Evolutionary conservation across 108 stramenopile species (phyloP), one percentile per base, ranked within the genome.

Genomic region (Stephanodiscus triporus): DNA sequence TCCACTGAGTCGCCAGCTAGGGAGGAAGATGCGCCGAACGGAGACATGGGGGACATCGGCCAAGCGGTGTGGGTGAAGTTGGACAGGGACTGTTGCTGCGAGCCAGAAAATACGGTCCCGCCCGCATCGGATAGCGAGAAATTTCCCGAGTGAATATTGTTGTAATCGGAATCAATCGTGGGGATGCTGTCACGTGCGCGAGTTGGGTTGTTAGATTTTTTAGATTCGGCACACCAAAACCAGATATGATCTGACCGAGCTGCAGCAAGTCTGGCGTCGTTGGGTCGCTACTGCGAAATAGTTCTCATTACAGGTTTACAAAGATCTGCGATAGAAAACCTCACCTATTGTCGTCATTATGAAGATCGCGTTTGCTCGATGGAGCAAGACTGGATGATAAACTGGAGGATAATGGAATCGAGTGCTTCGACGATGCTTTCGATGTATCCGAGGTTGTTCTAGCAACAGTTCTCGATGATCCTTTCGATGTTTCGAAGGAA

Each of bases 91-190:
- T 70, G 68, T 22, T 58, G 51, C 42, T 55, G 66, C n/a, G 65
- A 54, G 9, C 81, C 81, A 9, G 43, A 45, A 14, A 45, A 45
- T 0, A 79, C 51, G 10, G 82, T 83, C 8, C 82, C 82, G 10
- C 79, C 82, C 7, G 82, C 82, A 51, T 76, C 82, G 36, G 82
- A 83, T 23, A 80, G 48, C 62, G 78, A 76, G 53, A 65, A 80
- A 63, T 76, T 66, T 40, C 73, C 55, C 26, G 53, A 64, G 17
- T 61, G 24, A 16, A 61, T 7, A 20, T 61, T 68, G 42, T 69
- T 77, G 63, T 77, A 77, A 49, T 77, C 76, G 62, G 76, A 67
- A 60, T 77, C 76, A 43, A 77, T 57, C 3, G 76, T 77, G 43
- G 76, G 76, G 22, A 77, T 60, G 50, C 76, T 75, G 22, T 63